A percentile compares a stretch with the other conserved stretches of the same genome.
Conservation (phyloP, 1,284 basidiomycete species). For the Cutaneotrichosporon curvatum region DNA sequence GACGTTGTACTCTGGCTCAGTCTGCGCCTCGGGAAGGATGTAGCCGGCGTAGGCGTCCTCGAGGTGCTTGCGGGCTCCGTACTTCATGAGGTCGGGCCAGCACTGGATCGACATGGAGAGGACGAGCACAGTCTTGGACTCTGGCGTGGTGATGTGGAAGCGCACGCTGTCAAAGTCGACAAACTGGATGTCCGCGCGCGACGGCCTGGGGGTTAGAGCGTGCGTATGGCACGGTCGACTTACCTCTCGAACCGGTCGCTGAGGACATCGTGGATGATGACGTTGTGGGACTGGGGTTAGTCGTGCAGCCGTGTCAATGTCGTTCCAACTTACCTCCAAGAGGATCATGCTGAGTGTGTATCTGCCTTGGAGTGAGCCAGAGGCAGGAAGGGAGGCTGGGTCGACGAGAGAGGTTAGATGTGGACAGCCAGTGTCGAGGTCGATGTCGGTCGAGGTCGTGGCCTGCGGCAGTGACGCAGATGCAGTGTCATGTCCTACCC, state of each 20-base stretch:
- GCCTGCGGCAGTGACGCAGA: constrained; percentile 2
- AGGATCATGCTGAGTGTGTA: constrained; percentile 54
- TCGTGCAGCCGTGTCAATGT: no score
- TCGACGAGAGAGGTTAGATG: no score
- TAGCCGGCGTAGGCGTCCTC: constrained; percentile 75
- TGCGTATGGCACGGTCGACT: constrained; percentile 37
- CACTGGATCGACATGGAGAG: constrained; percentile 97
- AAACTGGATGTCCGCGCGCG: constrained; percentile 86
- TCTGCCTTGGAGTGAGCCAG: no score
- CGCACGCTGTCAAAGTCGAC: constrained; percentile 97
- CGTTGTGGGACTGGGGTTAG: constrained; percentile 65
- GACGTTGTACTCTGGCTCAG: constrained; percentile 82
- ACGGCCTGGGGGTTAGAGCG: constrained; percentile 69
- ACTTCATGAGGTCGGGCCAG: constrained; percentile 86
- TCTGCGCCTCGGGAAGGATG: constrained; percentile 43
- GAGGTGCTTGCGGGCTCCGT: constrained; percentile 77
- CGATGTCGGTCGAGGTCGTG: neutral
- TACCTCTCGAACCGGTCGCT: constrained; percentile 85
- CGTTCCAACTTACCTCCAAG: constrained; percentile 53
- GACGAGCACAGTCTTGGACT: constrained; percentile 66
- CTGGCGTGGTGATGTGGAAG: constrained; percentile 83
- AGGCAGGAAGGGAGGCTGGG: no score
- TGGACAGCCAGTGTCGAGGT: neutral
- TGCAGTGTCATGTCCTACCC: no score
- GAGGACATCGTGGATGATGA: constrained; percentile 86